Percentiles rank a stretch among this genome's conserved stretches.
Conservation (phyloP, 2,329 filamentous ascomycete species). For the Penicillium sp. region DNA sequence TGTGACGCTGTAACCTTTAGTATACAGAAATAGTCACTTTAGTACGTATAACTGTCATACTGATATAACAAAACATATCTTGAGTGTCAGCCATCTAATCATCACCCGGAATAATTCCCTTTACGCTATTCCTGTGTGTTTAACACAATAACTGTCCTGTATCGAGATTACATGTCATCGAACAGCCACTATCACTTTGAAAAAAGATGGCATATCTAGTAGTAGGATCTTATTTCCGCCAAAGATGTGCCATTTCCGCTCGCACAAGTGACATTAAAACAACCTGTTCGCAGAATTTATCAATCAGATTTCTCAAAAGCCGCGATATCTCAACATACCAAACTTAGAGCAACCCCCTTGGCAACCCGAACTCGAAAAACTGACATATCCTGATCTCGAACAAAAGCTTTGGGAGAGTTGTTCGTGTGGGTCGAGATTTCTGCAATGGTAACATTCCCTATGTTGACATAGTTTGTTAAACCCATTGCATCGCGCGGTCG, state of each 20-base stretch:
- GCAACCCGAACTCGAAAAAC: neutral
- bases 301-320: neutral
- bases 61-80: too few relatives aligned
- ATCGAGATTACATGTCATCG: too few relatives aligned
- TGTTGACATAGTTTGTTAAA: neutral
- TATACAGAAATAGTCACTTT: too few relatives aligned
- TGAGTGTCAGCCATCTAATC: too few relatives aligned
- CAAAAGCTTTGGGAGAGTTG: neutral
- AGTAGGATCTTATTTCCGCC: neutral
- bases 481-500: neutral
- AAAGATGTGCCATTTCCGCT: neutral
- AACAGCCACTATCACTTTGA: too few relatives aligned
- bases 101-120: too few relatives aligned
- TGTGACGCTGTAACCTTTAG: too few relatives aligned
- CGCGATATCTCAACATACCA: neutral
- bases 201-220: too few relatives aligned
- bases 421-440: neutral
- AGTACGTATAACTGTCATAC: too few relatives aligned
- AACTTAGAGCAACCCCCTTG: neutral
- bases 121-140: too few relatives aligned
- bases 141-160: too few relatives aligned
- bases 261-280: neutral
- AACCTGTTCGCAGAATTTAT: neutral
- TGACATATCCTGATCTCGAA: neutral
- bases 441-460: neutral